Evolutionary conservation across 495 filamentous ascomycete species (phyloP).

Genomic region (Stereocaulon alpinum): DNA sequence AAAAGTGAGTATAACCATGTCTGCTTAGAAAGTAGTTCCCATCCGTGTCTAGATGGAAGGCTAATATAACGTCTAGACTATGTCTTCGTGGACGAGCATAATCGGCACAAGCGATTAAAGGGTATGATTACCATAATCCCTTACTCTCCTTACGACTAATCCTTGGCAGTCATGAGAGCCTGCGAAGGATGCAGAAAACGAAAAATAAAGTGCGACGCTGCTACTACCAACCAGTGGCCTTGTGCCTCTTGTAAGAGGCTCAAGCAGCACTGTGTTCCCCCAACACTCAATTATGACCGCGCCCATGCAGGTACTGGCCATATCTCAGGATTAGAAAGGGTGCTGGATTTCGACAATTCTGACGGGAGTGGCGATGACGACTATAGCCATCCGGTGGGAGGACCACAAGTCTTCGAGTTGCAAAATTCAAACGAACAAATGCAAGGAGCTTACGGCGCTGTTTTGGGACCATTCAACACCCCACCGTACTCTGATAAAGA

Average conservation of each 20-base stretch:
- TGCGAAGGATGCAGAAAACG: conserved; percentile 88
- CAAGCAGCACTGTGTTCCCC: conserved; percentile 88
- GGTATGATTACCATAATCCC: conserved; percentile 42
- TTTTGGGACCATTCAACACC: conserved; percentile 25
- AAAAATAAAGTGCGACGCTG: conserved; percentile 90
- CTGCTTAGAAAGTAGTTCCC: too few species aligned
- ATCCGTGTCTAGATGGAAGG: neutral
- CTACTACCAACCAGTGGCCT: conserved; percentile 96
- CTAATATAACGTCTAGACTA: conserved; percentile 53
- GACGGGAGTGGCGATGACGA: conserved; percentile 44
- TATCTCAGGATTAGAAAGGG: conserved; percentile 24
- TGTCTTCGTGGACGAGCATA: conserved; percentile 99
- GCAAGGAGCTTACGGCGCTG: conserved; percentile 25
- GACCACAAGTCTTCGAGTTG: conserved; percentile 23
- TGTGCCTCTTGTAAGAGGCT: conserved; percentile 88
- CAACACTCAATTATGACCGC: conserved; percentile 72
- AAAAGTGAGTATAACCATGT: conserved; percentile 17
- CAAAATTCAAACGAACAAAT: conserved; percentile 12
- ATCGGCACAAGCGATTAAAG: conserved; percentile 93
- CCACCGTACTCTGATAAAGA: conserved; percentile 25
- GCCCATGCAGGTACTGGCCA: conserved; percentile 27
- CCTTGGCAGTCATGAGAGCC: conserved; percentile 81
- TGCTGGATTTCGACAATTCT: conserved; percentile 32
- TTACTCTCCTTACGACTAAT: neutral
- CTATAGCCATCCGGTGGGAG: conserved; percentile 37